These are phyloP conservation scores for Tolypocladium album DNA, from an alignment of 2,329 filamentous ascomycete genomes.

Conservation along the genomic window DNA sequence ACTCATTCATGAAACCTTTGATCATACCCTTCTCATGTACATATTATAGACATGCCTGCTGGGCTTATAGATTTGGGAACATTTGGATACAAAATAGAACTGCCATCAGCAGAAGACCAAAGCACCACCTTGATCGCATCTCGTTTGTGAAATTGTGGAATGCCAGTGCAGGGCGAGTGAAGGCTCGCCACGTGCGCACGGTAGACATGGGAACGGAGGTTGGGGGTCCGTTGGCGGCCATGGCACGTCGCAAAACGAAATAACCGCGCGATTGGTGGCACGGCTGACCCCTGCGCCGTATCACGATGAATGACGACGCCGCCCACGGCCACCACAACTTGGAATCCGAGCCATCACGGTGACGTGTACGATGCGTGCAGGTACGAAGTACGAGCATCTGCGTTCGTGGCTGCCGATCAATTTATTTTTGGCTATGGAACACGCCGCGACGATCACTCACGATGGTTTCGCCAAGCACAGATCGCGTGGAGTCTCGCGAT, in stretches of 20 bases:
- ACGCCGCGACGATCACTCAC: not conserved
- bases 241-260: not conserved
- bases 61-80: not conserved
- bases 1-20: conserved; percentile 6
- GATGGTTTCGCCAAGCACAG: not conserved
- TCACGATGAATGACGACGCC: not conserved
- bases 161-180: not conserved
- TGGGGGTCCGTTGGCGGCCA: too few relatives aligned
- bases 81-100: not conserved
- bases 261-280: not conserved
- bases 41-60: conserved; percentile 8
- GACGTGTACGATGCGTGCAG: not conserved
- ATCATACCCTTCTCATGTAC: conserved; percentile 12
- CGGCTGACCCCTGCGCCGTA: not conserved
- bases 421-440: not conserved
- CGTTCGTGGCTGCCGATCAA: not conserved
- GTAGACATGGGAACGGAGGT: not conserved
- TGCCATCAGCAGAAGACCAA: not conserved
- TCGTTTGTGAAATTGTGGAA: not conserved
- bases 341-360: not conserved
- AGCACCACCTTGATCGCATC: not conserved
- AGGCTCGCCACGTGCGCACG: not conserved
- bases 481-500: not conserved
- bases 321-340: too few relatives aligned
- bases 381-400: too few relatives aligned